Conservation (phyloP, 805 yeast genomes). For the Geotrichum ghanense region DNA sequence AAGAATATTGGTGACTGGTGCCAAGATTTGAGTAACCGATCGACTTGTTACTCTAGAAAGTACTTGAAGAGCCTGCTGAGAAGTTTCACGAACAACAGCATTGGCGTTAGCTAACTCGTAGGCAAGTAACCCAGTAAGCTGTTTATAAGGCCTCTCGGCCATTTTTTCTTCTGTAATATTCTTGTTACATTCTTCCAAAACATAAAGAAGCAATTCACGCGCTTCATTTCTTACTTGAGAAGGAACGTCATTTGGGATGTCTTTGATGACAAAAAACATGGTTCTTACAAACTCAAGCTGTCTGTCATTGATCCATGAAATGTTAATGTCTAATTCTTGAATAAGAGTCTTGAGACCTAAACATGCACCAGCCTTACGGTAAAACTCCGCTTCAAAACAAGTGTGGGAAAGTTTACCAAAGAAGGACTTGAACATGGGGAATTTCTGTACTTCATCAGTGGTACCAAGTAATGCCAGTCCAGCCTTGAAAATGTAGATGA, state of each 20-base stretch:
- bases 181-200: constrained; percentile 55
- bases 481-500: constrained; percentile 48
- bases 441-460: constrained; percentile 51
- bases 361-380: constrained; percentile 80
- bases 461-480: constrained; percentile 59
- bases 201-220: constrained; percentile 47
- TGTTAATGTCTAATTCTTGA: constrained; percentile 54
- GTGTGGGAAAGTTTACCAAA: constrained; percentile 78
- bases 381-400: constrained; percentile 83
- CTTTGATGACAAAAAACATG: constrained; percentile 79
- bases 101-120: constrained; percentile 89
- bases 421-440: constrained; percentile 65
- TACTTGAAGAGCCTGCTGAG: constrained; percentile 56
- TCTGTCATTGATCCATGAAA: constrained; percentile 60
- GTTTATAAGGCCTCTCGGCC: constrained; percentile 62
- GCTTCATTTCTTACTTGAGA: constrained; percentile 65
- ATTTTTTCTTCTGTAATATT: constrained; percentile 52
- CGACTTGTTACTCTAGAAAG: constrained; percentile 61
- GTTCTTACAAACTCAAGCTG: constrained; percentile 82
- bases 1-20: constrained; percentile 71
- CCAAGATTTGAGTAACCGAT: constrained; percentile 63
- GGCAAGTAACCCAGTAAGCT: constrained; percentile 78
- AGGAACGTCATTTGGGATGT: constrained; percentile 83
- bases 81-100: constrained; percentile 67
- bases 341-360: constrained; percentile 68